Conservation (phyloP, 306 rosid genomes). For the Herpetospermum pedunculosum region DNA sequence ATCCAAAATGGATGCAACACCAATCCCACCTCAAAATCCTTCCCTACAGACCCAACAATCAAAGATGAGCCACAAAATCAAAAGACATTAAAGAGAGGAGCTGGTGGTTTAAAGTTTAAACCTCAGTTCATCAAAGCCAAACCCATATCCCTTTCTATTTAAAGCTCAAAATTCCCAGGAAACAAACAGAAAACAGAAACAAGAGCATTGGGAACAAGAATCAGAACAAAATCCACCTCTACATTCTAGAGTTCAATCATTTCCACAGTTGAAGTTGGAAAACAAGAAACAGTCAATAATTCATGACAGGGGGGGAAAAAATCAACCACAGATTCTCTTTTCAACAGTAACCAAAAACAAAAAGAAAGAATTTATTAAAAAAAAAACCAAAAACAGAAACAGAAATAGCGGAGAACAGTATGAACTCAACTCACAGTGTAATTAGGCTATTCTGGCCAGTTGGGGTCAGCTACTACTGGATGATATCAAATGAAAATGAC, state of each 20-base stretch:
- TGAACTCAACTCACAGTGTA: slow-evolving; percentile 4
- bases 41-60: slow-evolving; percentile 15
- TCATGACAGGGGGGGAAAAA: background rate
- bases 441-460: slow-evolving; percentile 20
- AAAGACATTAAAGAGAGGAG: background rate
- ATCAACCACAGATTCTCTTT: background rate
- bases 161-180: background rate
- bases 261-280: slow-evolving; percentile 3
- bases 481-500: slow-evolving; percentile 24
- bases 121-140: background rate
- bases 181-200: slow-evolving; percentile 11
- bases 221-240: slow-evolving; percentile 8
- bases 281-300: background rate
- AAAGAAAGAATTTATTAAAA: background rate
- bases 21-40: slow-evolving; percentile 12
- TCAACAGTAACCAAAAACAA: background rate
- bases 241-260: slow-evolving; percentile 17
- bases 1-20: slow-evolving; percentile 73
- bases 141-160: slow-evolving; percentile 8
- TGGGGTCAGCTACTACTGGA: slow-evolving; percentile 25
- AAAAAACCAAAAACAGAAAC: too few relatives aligned
- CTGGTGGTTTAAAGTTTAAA: background rate
- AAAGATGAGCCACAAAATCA: background rate
- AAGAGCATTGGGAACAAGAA: slow-evolving; percentile 10
- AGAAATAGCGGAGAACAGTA: slow-evolving; percentile 15